Evolutionary conservation across 2,329 filamentous ascomycete genomes (phyloP).

Genomic region (Chlorencoelia australis): DNA sequence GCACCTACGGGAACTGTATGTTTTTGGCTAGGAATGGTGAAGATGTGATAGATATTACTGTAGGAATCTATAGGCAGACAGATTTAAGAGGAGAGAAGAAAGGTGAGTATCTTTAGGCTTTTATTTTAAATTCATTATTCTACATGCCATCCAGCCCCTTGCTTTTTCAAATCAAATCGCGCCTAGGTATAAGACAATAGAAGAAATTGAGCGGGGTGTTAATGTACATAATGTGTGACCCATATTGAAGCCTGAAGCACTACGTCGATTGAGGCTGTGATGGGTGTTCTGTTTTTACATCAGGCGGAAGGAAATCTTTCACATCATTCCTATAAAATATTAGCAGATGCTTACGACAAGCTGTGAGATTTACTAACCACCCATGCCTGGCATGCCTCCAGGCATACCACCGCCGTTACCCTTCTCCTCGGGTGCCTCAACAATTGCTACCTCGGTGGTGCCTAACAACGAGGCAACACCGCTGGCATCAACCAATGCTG

Average conservation of each 20-base stretch:
- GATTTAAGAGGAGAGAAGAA: no score
- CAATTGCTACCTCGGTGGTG: constrained; percentile 96
- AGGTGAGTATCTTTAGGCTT: constrained; percentile 2
- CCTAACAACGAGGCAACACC: constrained; percentile 95
- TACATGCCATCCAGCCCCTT: constrained; percentile 17
- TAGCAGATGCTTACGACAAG: background rate
- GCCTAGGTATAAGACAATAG: constrained; percentile 21
- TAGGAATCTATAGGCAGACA: no score
- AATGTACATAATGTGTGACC: constrained; percentile 20
- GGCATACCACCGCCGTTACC: constrained; percentile 51
- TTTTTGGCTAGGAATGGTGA: no score
- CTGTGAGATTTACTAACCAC: constrained; percentile 22
- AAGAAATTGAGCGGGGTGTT: constrained; percentile 25
- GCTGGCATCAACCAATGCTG: constrained; percentile 85
- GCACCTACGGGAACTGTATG: no score
- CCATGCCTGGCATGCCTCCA: constrained; percentile 60
- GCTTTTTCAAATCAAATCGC: constrained; percentile 20
- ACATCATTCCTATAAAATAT: constrained; percentile 26
- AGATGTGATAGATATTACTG: no score
- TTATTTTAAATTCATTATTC: constrained; percentile 16
- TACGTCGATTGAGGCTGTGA: constrained; percentile 8
- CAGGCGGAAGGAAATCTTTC: constrained; percentile 14
- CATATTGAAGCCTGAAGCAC: constrained; percentile 4
- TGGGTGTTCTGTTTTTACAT: constrained; percentile 23
- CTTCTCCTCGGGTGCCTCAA: constrained; percentile 93